Conservation (phyloP, 129 eudicot genomes). For the Chrysanthemum makinoi region DNA sequence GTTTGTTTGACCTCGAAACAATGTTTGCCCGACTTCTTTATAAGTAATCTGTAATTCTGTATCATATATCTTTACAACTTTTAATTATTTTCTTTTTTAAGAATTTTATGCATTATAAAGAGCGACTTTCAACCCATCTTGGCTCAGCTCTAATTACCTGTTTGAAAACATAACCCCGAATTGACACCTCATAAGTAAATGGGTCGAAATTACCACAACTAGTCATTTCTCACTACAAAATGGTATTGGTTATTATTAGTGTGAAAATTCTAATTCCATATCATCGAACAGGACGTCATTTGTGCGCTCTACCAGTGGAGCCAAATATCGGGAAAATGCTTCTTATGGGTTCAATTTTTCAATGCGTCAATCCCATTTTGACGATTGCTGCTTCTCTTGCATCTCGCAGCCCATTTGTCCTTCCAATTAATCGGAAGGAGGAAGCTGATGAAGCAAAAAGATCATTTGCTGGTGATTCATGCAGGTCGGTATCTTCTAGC, state of each 20-base stretch:
- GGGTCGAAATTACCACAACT: not conserved
- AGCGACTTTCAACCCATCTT: not conserved
- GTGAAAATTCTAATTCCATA: not conserved
- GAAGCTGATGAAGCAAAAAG: slow-evolving; percentile 98
- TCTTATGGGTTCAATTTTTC: slow-evolving; percentile 93
- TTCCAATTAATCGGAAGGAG: slow-evolving; percentile 83
- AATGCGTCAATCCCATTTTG: slow-evolving; percentile 85
- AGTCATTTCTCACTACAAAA: not conserved
- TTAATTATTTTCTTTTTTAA: no score
- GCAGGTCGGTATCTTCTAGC: slow-evolving; percentile 57
- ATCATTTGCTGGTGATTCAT: slow-evolving; percentile 97
- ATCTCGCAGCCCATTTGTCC: slow-evolving; percentile 87
- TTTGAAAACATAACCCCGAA: not conserved
- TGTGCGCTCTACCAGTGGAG: slow-evolving; percentile 93
- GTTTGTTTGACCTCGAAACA: no score
- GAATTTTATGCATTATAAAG: no score
- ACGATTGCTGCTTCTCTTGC: slow-evolving; percentile 97
- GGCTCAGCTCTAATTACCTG: not conserved
- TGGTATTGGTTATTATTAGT: not conserved
- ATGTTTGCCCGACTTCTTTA: no score
- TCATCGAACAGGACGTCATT: slow-evolving; percentile 69
- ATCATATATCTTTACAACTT: no score
- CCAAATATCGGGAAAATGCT: slow-evolving; percentile 99
- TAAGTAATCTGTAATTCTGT: no score
- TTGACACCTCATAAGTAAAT: not conserved